These are phyloP conservation scores for Melaleuca alternifolia DNA, from an alignment of 345 rosid genomes.

Conservation along the genomic window DNA sequence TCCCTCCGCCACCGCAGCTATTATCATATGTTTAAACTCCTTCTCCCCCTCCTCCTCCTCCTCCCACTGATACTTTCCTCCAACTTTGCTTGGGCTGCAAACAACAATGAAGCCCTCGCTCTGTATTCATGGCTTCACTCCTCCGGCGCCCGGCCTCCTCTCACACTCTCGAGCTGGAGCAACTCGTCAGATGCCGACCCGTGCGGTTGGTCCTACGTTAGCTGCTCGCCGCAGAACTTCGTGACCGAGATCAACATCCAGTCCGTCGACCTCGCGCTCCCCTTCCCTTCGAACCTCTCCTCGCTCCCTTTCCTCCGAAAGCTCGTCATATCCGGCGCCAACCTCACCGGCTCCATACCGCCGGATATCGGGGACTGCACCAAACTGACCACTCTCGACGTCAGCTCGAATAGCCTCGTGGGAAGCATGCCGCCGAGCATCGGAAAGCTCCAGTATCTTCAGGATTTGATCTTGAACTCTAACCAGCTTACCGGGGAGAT, in stretches of 20 bases:
- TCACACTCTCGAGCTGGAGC: constrained; percentile 38
- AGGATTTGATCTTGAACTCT: constrained; percentile 56
- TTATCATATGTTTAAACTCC: not conserved
- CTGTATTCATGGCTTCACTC: constrained; percentile 48
- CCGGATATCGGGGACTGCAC: constrained; percentile 39
- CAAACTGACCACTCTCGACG: constrained; percentile 28
- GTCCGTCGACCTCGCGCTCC: constrained; percentile 43
- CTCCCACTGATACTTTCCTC: constrained; percentile 12
- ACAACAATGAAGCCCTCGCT: constrained; percentile 34
- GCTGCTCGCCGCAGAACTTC: constrained; percentile 30
- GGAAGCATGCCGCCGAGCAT: constrained; percentile 64
- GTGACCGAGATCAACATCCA: constrained; percentile 52
- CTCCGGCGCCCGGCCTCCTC: constrained; percentile 24
- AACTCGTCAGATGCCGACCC: constrained; percentile 48
- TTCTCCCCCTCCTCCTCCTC: constrained; percentile 3
- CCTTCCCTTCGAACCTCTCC: constrained; percentile 47
- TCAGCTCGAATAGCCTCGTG: constrained; percentile 61
- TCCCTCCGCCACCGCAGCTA: not conserved
- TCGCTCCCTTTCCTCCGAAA: constrained; percentile 39
- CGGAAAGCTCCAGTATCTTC: constrained; percentile 56
- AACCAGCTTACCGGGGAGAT: constrained; percentile 58
- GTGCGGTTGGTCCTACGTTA: constrained; percentile 56
- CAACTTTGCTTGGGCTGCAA: constrained; percentile 4
- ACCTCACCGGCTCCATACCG: constrained; percentile 58
- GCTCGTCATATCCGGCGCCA: constrained; percentile 44